Conservation (phyloP, 805 yeast genomes). For the Wickerhamiella alocasiicola region DNA sequence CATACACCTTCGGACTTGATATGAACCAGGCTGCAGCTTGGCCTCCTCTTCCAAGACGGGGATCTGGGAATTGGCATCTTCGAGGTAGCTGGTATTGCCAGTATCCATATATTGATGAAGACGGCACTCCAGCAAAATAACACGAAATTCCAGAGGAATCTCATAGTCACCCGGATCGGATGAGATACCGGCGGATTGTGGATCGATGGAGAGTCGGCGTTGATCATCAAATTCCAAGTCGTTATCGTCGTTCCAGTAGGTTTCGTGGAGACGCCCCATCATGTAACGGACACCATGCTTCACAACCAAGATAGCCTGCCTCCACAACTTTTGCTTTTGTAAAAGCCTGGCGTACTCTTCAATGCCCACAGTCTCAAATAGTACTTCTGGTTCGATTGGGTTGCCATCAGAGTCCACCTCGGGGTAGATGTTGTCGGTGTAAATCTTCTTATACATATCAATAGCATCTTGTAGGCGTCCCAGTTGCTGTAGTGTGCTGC, state of each 20-base stretch:
- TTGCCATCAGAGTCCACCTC: background rate
- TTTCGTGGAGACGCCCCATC: conserved; percentile 50
- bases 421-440: background rate
- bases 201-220: conserved; percentile 25
- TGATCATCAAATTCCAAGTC: conserved; percentile 80
- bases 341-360: conserved; percentile 6
- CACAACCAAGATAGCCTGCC: conserved; percentile 45
- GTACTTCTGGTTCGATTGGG: background rate
- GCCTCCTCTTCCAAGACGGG: conserved; percentile 43
- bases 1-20: conserved; percentile 35
- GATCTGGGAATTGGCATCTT: conserved; percentile 67
- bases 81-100: conserved; percentile 31
- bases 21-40: background rate
- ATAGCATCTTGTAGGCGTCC: conserved; percentile 17
- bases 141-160: conserved; percentile 79
- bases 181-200: background rate
- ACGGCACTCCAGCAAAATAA: conserved; percentile 65
- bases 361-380: background rate
- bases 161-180: conserved; percentile 23
- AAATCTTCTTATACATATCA: conserved; percentile 6
- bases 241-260: conserved; percentile 55
- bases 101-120: conserved; percentile 35
- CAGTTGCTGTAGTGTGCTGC: conserved; percentile 15
- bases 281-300: conserved; percentile 75
- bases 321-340: background rate